Conservation (phyloP, 352 stramenopile species). For the Phytophthora cajani region DNA sequence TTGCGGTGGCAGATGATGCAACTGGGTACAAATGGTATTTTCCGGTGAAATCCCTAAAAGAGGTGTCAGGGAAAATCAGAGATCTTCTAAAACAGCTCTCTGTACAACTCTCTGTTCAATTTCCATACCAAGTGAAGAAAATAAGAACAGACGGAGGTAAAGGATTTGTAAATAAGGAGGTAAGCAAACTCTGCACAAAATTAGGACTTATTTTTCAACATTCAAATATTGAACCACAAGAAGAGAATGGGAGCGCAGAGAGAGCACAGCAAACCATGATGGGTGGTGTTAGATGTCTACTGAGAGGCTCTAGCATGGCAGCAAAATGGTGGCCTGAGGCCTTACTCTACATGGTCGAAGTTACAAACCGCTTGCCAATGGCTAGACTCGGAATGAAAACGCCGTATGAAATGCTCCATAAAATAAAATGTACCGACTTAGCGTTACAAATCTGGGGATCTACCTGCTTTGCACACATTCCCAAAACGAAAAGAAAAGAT, state of each 20-base stretch:
- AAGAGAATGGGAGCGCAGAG: not conserved
- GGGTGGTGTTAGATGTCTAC: not conserved
- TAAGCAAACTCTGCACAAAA: not conserved
- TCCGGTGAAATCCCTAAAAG: not conserved
- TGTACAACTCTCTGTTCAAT: not conserved
- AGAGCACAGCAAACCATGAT: not conserved
- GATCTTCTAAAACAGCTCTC: not conserved
- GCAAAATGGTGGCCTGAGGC: conserved; percentile 11
- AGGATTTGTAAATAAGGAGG: not conserved
- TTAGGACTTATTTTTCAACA: not conserved
- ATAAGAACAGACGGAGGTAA: not conserved
- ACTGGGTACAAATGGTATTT: not conserved
- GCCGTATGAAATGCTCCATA: conserved; percentile 3
- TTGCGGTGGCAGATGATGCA: not conserved
- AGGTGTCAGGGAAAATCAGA: not conserved
- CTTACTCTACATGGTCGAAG: conserved; percentile 5
- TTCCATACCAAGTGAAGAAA: not conserved
- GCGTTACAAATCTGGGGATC: not conserved
- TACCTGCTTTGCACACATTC: not conserved
- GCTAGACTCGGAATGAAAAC: conserved; percentile 7
- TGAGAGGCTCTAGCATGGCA: conserved; percentile 4
- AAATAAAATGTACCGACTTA: not conserved
- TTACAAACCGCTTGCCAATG: conserved; percentile 12
- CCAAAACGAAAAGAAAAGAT: not conserved
- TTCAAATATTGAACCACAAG: not conserved